These are phyloP conservation scores for Hirsutella thompsonii DNA, from an alignment of 2,329 filamentous ascomycete species.

Conservation along the genomic window DNA sequence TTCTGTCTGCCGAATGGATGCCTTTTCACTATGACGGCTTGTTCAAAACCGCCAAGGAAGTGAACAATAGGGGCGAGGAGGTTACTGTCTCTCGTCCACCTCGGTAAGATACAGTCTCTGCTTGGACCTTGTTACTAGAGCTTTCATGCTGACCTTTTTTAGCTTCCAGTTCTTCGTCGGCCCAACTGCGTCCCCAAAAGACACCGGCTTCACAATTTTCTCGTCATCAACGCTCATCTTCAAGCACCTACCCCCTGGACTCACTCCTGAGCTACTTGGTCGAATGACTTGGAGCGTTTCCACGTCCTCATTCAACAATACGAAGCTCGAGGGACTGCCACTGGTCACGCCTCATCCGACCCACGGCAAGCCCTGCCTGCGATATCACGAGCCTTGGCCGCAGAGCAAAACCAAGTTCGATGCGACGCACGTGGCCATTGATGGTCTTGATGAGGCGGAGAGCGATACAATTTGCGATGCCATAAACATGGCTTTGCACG, in stretches of 20 bases:
- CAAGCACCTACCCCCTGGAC: slow-evolving; percentile 25
- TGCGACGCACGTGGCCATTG: slow-evolving; percentile 29
- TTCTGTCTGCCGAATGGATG: slow-evolving; percentile 40
- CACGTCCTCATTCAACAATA: slow-evolving; percentile 32
- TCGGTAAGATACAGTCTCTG: slow-evolving; percentile 12
- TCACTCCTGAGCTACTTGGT: slow-evolving; percentile 22
- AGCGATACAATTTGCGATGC: slow-evolving; percentile 22
- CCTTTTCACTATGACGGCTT: slow-evolving; percentile 45
- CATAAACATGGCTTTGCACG: slow-evolving; percentile 31
- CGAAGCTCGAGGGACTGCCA: slow-evolving; percentile 27
- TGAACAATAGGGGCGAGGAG: slow-evolving; percentile 24
- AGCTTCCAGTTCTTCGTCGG: slow-evolving; percentile 41
- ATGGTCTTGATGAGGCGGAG: slow-evolving; percentile 18
- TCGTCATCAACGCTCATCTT: slow-evolving; percentile 36
- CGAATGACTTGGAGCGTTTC: slow-evolving; percentile 33
- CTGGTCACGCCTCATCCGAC: slow-evolving; percentile 31
- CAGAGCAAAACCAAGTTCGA: slow-evolving; percentile 36
- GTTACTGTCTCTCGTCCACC: slow-evolving; percentile 29
- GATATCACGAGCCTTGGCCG: slow-evolving; percentile 43
- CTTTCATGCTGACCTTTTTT: not conserved
- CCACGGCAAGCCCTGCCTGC: slow-evolving; percentile 32
- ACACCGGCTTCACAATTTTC: slow-evolving; percentile 42
- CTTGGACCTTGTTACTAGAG: slow-evolving; percentile 5
- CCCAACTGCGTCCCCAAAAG: slow-evolving; percentile 29
- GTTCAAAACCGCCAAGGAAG: slow-evolving; percentile 35